Evolutionary conservation across 805 yeast species (phyloP), one percentile per base, ranked within the genome.

Genomic region (Metschnikowia picachoensis): DNA sequence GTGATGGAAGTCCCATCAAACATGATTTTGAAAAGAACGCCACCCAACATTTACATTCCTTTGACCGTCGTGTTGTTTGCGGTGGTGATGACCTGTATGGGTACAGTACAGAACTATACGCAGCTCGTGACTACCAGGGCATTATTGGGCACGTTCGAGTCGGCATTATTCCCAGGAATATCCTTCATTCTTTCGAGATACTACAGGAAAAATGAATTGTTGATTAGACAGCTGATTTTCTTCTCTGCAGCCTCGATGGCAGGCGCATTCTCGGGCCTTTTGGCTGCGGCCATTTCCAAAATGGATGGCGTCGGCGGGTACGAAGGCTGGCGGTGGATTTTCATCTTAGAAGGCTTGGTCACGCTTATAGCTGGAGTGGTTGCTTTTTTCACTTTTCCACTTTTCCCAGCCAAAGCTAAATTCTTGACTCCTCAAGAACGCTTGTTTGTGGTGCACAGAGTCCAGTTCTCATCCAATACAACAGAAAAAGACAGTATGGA

Each of bases 261-360:
- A 2, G 91, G 94, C 60, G 90, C 87, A 20, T 85, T 86, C 54
- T 84, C 85, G 12, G 90, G 90, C 47, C 80, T 87, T 28, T 74
- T 85, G 53, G 89, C 91, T 8, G 81, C 77, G 55, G 79, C 79
- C 50, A 77, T 83, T 50, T 65, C 79, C 54, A 80, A 79, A 34
- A 68, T 85, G 55, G 73, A 79, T 51, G 73, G 73, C 6, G 49
- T 41, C 14, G 53, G 53, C 6, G 55, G 55, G 39, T 49, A 49
- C 42, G 55, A 44, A 20, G 53, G 52, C 16, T 53, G 57, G 57
- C 41, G 53, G 28, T 53, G 57, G 57, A 51, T 53, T 13, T 53
- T 53, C 30, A 53, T 53, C 27, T 39, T 53, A 32, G 57, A 53
- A 30, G 57, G 57, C 8, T 30, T 51, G 13, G 44, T 47, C 35